phyloP scores from a whole-genome alignment of 2,329 filamentous ascomycete species.

The Neonectria faginata region DNA sequence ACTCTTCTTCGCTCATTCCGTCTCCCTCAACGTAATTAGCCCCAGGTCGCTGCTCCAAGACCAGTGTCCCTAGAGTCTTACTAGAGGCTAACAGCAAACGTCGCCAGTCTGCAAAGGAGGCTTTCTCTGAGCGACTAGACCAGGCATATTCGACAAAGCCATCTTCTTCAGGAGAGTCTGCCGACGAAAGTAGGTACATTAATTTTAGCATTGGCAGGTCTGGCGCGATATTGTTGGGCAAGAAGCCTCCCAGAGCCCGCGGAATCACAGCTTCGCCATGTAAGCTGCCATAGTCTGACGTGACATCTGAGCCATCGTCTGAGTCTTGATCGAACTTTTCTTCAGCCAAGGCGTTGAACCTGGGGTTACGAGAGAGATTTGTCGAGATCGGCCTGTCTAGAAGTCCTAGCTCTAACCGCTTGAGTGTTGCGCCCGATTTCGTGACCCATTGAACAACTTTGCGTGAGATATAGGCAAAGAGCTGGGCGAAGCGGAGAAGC shows the following conservation, averaged over 20 bases:
- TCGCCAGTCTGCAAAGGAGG: conserved; percentile 14
- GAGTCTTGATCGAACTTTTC: neutral
- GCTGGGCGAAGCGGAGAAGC: conserved; percentile 23
- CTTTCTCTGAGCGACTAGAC: conserved; percentile 17
- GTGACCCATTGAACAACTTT: conserved; percentile 20
- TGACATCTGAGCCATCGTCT: neutral
- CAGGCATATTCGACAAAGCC: conserved; percentile 15
- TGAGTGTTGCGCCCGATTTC: neutral
- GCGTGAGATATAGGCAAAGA: conserved; percentile 30
- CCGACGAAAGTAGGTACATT: conserved; percentile 22
- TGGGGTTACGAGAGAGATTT: rapidly evolving
- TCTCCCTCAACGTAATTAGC: conserved; percentile 18
- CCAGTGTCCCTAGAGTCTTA: conserved; percentile 22
- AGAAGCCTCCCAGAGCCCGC: conserved; percentile 19
- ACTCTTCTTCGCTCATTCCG: neutral
- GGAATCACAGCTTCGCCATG: conserved; percentile 11
- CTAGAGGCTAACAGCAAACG: conserved; percentile 6
- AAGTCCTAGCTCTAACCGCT: conserved; percentile 34
- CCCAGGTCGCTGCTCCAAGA: conserved; percentile 30
- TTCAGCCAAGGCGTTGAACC: neutral
- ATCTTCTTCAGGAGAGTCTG: neutral
- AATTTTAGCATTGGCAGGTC: conserved; percentile 8
- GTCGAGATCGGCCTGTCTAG: conserved; percentile 19
- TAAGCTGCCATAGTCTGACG: neutral
- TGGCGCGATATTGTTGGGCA: rapidly evolving